phyloP scores from a whole-genome alignment of 495 filamentous ascomycete species.

The Arthonia radiata region DNA sequence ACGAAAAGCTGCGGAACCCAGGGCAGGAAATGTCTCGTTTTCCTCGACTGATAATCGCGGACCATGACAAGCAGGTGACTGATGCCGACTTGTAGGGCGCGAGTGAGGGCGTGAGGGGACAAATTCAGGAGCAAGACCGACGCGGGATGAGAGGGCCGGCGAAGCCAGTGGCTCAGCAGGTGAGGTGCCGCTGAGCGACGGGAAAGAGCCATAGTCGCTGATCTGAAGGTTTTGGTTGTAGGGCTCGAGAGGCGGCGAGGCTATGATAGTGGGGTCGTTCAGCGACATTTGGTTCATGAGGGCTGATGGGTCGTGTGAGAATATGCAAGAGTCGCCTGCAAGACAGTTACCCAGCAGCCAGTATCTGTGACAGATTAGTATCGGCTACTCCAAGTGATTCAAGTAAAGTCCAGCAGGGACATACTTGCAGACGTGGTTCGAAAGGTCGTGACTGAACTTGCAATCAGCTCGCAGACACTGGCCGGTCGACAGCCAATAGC shows the following conservation, averaged over 20 bases:
- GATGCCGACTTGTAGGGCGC: conserved; percentile 66
- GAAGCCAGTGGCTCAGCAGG: no score
- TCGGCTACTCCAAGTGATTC: conserved; percentile 7
- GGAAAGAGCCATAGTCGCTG: conserved; percentile 77
- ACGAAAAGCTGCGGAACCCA: conserved; percentile 46
- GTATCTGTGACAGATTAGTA: conserved; percentile 31
- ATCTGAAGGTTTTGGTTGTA: conserved; percentile 47
- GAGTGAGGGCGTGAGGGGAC: conserved; percentile 40
- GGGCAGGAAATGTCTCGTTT: conserved; percentile 81
- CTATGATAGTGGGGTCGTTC: conserved; percentile 18
- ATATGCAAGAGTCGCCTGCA: conserved; percentile 81
- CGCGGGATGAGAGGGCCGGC: no score
- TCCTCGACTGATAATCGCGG: conserved; percentile 68
- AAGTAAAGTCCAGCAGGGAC: conserved; percentile 14
- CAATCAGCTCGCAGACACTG: conserved; percentile 88
- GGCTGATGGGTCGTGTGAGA: conserved; percentile 77
- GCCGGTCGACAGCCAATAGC: conserved; percentile 81
- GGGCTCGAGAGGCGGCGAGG: conserved; percentile 13
- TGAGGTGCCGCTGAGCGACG: no score
- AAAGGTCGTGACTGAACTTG: conserved; percentile 88
- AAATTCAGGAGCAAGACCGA: neutral
- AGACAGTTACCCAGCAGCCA: conserved; percentile 95
- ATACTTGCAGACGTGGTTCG: conserved; percentile 94
- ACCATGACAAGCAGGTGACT: conserved; percentile 39
- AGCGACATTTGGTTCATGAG: conserved; percentile 17